Percentiles rank a stretch among this genome's conserved stretches.
These are phyloP conservation scores for Antrodiella citrinella DNA, from an alignment of 768 basidiomycete genomes.

Conservation along the genomic window DNA sequence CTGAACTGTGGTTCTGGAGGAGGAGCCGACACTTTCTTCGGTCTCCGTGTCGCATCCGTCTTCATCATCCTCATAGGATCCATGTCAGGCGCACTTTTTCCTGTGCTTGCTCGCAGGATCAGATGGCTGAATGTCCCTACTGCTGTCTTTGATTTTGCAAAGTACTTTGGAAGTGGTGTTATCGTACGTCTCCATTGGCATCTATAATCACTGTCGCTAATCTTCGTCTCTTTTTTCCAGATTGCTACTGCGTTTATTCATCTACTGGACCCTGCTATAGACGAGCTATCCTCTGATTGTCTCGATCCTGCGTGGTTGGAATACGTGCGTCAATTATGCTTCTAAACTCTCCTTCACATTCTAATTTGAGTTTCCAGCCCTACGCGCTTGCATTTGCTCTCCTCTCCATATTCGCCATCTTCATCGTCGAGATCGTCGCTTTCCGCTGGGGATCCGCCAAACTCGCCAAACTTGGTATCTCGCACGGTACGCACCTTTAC, in stretches of 20 bases:
- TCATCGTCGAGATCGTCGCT: conserved; percentile 78
- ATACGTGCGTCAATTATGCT: conserved; percentile 74
- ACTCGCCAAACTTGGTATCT: conserved; percentile 56
- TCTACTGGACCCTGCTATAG: conserved; percentile 67
- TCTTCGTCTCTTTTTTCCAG: conserved; percentile 26
- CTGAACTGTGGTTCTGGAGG: conserved; percentile 42
- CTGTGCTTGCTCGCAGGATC: conserved; percentile 51
- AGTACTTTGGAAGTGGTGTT: conserved; percentile 87
- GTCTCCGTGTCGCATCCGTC: conserved; percentile 61
- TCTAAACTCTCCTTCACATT: conserved; percentile 1
- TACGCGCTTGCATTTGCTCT: conserved; percentile 79
- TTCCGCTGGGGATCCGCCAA: conserved; percentile 80
- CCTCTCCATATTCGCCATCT: conserved; percentile 74
- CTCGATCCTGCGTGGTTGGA: conserved; percentile 58
- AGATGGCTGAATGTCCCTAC: conserved; percentile 47
- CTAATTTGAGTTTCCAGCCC: conserved; percentile 38
- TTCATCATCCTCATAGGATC: conserved; percentile 68
- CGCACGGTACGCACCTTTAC: conserved; percentile 38
- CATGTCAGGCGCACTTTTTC: conserved; percentile 57
- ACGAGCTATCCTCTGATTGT: conserved; percentile 63
- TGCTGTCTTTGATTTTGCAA: conserved; percentile 69
- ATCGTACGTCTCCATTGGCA: conserved; percentile 42
- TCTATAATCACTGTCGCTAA: background rate
- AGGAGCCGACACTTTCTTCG: conserved; percentile 38
- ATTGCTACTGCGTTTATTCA: conserved; percentile 90